Evolutionary conservation across 1,139 yeast genomes (phyloP), one percentile per base, ranked within the genome.

Genomic region (Taphrina communis): DNA sequence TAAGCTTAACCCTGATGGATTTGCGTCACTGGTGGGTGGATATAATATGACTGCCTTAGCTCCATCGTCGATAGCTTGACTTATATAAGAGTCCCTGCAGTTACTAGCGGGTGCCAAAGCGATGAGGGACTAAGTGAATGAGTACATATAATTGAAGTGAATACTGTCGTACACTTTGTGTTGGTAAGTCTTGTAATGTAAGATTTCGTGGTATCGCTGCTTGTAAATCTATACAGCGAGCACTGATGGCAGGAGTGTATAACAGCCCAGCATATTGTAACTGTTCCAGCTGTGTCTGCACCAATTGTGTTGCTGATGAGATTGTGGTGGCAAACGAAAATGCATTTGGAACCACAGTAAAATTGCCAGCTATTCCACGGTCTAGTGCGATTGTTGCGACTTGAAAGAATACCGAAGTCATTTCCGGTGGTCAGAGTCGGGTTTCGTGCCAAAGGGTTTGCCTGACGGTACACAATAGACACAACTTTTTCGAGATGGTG

Each of bases 81-180:
- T 19, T 17, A 63, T 35, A 39, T 63, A 63, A n/a, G 11, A 36
- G 21, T 41, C 55, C 39, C 67, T n/a, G 19, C 67, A 63, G 31
- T 63, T 50, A 25, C 61, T 63, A 14, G 59, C 41, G 2, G 67
- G 67, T 7, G 61, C 67, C 8, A 63, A 46, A 12, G 67, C 67
- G 12, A 63, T 55, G 14, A 58, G 53, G 14, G 14, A 21, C 62
- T 58, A 44, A 14, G 12, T 14, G 19, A 25, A 25, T 25, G 31
- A 25, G 31, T 25, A 25, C 31, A 25, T 25, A 25, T 25, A 4
- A 25, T 25, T 25, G 31, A 25, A 25, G 31, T 25, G 31, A 25
- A 25, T 25, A 25, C 31, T n/a, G 1, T 8, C 62, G 25, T 58
- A 58, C 62, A 2, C 35, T 58, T 31, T 21, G 51, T 17, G 44